These are phyloP conservation scores for Blastocystis sp. DNA, from an alignment of 352 stramenopile genomes.

Conservation along the genomic window DNA sequence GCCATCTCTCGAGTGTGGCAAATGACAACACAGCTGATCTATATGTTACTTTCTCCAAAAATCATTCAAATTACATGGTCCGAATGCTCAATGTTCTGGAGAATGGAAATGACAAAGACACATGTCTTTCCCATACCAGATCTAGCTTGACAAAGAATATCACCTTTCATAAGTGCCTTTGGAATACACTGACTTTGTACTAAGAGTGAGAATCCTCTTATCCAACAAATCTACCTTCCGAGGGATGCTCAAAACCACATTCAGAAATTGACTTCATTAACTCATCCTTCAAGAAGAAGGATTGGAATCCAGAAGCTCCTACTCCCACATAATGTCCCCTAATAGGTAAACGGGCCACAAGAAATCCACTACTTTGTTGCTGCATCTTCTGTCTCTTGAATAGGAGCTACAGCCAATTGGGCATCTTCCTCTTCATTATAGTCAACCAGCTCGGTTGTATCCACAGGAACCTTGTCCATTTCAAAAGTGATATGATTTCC, in stretches of 20 bases:
- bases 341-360: not conserved
- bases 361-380: not conserved
- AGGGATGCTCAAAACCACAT: constrained; percentile 98
- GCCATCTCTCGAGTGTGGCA: constrained; percentile 98
- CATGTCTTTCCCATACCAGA: constrained; percentile 99
- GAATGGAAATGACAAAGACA: constrained; percentile 95
- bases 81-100: constrained; percentile 85
- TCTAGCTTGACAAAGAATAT: constrained; percentile 99
- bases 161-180: constrained; percentile 93
- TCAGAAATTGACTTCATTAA: constrained; percentile 93
- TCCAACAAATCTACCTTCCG: constrained; percentile 78
- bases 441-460: constrained; percentile 48
- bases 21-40: constrained; percentile 92
- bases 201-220: constrained; percentile 65
- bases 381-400: not conserved
- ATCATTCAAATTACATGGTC: constrained; percentile 4
- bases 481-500: too few species aligned
- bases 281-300: constrained; percentile 99
- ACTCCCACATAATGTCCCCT: constrained; percentile 99
- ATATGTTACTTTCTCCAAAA: constrained; percentile 69
- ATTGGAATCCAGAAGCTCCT: constrained; percentile 94
- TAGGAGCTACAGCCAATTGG: constrained; percentile 1
- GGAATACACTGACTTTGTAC: constrained; percentile 98
- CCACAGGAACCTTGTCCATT: constrained; percentile 17
- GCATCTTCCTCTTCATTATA: constrained; percentile 61